Conservation (phyloP, 139 green algal genomes). For the Deuterostichococcus epilithicus region DNA sequence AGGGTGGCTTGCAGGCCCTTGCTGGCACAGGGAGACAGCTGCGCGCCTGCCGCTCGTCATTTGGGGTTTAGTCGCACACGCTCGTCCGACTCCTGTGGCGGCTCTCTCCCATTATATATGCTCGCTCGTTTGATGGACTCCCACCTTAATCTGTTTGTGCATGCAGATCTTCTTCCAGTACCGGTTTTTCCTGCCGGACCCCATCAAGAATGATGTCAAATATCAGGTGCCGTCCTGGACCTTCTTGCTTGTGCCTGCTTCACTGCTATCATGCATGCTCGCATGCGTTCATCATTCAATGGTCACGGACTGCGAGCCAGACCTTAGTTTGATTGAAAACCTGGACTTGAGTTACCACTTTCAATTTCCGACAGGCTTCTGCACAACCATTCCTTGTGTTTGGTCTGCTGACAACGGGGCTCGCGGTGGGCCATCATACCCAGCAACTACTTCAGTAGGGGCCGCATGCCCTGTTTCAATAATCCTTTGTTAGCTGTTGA, state of each 20-base stretch:
- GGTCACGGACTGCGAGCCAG: no score
- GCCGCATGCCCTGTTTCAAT: no score
- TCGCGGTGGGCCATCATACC: conserved; percentile 89
- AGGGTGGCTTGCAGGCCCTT: no score
- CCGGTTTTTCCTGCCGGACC: conserved; percentile 97
- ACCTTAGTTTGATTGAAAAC: no score
- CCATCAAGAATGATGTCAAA: conserved; percentile 96
- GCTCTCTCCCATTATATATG: no score
- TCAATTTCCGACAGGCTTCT: no score
- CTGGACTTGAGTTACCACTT: no score
- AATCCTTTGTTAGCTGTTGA: no score
- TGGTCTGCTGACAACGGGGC: conserved; percentile 88
- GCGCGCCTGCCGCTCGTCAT: neutral
- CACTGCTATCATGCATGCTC: neutral
- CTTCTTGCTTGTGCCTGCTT: conserved; percentile 1
- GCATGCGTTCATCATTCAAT: no score
- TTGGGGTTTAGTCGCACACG: no score
- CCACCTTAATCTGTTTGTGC: neutral
- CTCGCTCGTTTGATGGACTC: neutral
- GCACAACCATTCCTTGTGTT: conserved; percentile 98
- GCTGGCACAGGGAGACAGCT: neutral
- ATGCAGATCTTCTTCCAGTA: conserved; percentile 87
- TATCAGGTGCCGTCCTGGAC: conserved; percentile 57
- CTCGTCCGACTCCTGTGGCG: no score
- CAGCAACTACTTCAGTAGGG: no score